phyloP scores from a whole-genome alignment of 192 early-diverging fungal genomes.

The Mortierella alpina region DNA sequence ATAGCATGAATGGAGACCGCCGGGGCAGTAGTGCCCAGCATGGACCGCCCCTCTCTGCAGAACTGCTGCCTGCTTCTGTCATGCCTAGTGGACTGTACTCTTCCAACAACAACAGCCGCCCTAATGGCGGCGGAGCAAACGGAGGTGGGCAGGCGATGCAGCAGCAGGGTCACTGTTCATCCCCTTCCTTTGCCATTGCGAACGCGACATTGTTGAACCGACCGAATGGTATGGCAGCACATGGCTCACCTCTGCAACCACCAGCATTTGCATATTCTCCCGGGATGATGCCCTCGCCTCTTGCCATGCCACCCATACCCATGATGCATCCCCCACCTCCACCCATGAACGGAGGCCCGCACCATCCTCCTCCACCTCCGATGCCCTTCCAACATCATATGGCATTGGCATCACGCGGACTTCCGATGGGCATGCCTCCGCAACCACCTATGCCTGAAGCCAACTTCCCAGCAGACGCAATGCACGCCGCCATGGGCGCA shows the following conservation, averaged over 20 bases:
- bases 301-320: conserved; percentile 21
- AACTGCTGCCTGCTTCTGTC: conserved; percentile 44
- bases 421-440: conserved; percentile 32
- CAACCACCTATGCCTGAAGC: conserved; percentile 7
- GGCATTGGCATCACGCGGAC: not conserved
- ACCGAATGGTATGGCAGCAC: conserved; percentile 16
- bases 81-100: conserved; percentile 47
- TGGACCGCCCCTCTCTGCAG: conserved; percentile 41
- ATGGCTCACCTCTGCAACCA: conserved; percentile 35
- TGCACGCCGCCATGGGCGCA: conserved; percentile 53
- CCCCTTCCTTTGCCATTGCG: conserved; percentile 14
- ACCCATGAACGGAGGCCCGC: conserved; percentile 2
- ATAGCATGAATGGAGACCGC: not conserved
- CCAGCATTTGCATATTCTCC: conserved; percentile 42
- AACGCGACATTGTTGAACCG: conserved; percentile 20
- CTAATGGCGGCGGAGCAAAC: not conserved
- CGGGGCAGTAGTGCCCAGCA: not conserved
- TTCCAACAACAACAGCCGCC: conserved; percentile 5
- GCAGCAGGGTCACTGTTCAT: conserved; percentile 3
- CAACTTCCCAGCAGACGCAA: conserved; percentile 47
- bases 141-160: not conserved
- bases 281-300: conserved; percentile 47
- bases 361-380: conserved; percentile 22
- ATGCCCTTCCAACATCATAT: conserved; percentile 26
- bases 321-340: conserved; percentile 37